Evolutionary conservation across 768 basidiomycete genomes (phyloP), one percentile per base, ranked within the genome.

Genomic region (Hysterangium stoloniferum): DNA sequence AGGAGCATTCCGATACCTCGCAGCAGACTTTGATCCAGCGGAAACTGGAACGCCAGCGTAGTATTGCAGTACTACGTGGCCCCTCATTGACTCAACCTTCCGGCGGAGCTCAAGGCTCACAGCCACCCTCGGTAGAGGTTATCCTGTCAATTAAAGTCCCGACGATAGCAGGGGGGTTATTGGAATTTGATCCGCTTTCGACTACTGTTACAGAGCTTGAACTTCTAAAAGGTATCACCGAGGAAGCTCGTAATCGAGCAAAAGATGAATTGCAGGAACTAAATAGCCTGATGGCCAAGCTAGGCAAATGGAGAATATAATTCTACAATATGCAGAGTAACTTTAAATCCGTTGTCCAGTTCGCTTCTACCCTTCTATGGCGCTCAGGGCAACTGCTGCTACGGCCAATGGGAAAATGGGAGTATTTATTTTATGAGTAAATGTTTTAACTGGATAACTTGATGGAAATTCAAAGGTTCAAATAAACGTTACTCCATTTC

Each of bases 181-280:
- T 95, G 22, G 82, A 84, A 62, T 92, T 95, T 59, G 85, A 95
- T 57, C 90, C 91, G 7, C 68, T 94, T 36, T 72, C 74, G 52
- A 81, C 85, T 12, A 80, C 84, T 2, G 82, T 88, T 1, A 72
- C 75, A 2, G 73, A 85, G 42, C 67, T 94, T 27, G 85, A 90
- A 58, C 79, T 77, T 28, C 71, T 89, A 6, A 82, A 86, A 47
- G 86, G 86, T 4, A 85, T 91, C 53, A 79, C 84, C 0, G 79
- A 83, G 50, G 84, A 82, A 58, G 86, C 87, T 36, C 90, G 89
- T 74, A 86, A 86, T 61, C 80, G 86, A 56, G 88, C 86, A 19
- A 78, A 77, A 58, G 74, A 79, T 40, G 87, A 90, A 55, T 85
- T 89, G 79, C 73, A 77, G 4, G 69, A 78, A 52, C 68, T 90